Evolutionary conservation across 495 filamentous ascomycete species (phyloP).

Genomic region (Penicillium lividum): DNA sequence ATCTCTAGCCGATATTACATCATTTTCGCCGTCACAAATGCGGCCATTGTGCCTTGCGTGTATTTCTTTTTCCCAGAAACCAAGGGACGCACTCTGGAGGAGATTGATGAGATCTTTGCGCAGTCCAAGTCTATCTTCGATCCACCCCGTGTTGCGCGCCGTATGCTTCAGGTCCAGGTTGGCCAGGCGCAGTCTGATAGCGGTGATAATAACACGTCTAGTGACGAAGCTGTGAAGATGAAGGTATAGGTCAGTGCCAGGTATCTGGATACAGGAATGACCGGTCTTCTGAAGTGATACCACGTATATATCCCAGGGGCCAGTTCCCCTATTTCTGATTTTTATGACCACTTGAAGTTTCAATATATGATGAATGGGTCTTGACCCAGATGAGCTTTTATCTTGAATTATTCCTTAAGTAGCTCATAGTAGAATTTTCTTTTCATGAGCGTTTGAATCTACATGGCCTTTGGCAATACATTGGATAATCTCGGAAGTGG

Average conservation of each 20-base stretch:
- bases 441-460: background rate
- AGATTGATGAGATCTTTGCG: conserved; percentile 43
- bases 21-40: conserved; percentile 46
- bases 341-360: background rate
- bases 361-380: background rate
- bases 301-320: background rate
- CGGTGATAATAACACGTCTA: conserved; percentile 2
- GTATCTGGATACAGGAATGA: background rate
- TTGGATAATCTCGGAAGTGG: no score
- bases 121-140: conserved; percentile 24
- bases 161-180: conserved; percentile 7
- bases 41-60: conserved; percentile 15
- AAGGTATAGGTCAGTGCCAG: background rate
- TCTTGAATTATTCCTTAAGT: background rate
- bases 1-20: conserved; percentile 49
- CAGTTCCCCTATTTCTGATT: background rate
- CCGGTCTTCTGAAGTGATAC: background rate
- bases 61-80: conserved; percentile 43
- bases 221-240: conserved; percentile 3
- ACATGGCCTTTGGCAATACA: no score
- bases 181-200: conserved; percentile 6
- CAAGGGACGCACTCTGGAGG: conserved; percentile 42
- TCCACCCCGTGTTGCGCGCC: conserved; percentile 8
- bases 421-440: background rate
- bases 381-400: conserved; percentile 17